phyloP scores from a whole-genome alignment of 768 basidiomycete species.

The Termitomyces sp. region DNA sequence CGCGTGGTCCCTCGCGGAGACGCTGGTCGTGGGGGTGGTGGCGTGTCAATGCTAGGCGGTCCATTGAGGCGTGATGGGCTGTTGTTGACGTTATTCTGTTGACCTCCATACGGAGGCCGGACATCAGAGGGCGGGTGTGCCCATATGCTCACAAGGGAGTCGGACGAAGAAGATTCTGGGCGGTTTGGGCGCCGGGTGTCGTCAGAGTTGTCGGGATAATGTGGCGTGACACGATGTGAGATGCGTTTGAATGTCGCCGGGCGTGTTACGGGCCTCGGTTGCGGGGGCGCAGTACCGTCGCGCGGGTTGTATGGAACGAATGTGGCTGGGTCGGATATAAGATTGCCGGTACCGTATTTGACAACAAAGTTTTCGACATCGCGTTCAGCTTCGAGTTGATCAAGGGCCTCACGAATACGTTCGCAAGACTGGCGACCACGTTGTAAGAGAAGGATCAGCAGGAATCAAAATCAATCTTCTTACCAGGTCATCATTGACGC shows the following conservation, averaged over 20 bases:
- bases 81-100: not conserved
- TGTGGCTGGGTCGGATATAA: constrained; percentile 71
- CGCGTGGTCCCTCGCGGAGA: not conserved
- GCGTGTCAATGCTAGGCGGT: constrained; percentile 8
- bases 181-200: constrained; percentile 11
- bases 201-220: constrained; percentile 6
- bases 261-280: constrained; percentile 17
- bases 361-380: constrained; percentile 86
- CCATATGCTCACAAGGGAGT: constrained; percentile 31
- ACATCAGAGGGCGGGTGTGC: not conserved
- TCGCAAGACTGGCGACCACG: constrained; percentile 73
- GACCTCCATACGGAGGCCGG: not conserved
- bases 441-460: constrained; percentile 1
- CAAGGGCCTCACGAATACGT: constrained; percentile 75
- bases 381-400: constrained; percentile 77
- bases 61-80: not conserved
- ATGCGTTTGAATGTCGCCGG: constrained; percentile 26
- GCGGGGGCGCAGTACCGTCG: constrained; percentile 16
- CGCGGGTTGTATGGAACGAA: constrained; percentile 63
- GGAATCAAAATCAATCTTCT: not conserved
- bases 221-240: constrained; percentile 20
- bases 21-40: constrained; percentile 5
- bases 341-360: constrained; percentile 81
- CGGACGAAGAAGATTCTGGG: constrained; percentile 39
- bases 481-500: constrained; percentile 89